phyloP scores from a whole-genome alignment of 1,284 basidiomycete genomes.

The Ceratobasidium sp. region DNA sequence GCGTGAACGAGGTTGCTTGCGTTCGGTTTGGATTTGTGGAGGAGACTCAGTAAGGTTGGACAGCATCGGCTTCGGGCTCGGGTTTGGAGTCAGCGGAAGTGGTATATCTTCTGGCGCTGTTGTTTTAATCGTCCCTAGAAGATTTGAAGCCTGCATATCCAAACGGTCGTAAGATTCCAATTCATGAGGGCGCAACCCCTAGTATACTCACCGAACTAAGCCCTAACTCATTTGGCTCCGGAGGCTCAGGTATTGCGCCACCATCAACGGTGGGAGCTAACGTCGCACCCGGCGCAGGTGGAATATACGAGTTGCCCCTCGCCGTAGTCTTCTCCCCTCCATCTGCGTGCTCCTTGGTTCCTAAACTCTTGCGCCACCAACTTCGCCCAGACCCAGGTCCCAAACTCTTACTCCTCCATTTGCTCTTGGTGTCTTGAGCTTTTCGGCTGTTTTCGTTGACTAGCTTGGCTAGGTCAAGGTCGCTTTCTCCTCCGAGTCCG shows the following conservation, averaged over 20 bases:
- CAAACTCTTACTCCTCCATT: not conserved
- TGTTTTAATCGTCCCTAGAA: too few relatives aligned
- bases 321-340: not conserved
- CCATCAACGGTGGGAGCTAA: slow-evolving; percentile 10
- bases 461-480: slow-evolving; percentile 23
- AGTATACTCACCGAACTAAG: not conserved
- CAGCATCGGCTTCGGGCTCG: not conserved
- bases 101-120: too few relatives aligned
- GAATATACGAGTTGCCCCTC: slow-evolving; percentile 12
- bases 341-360: not conserved
- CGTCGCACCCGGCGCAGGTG: slow-evolving; percentile 5
- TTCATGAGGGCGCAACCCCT: too few relatives aligned
- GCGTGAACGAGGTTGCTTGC: not conserved
- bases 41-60: too few relatives aligned
- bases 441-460: not conserved
- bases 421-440: not conserved
- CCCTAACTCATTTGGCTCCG: not conserved
- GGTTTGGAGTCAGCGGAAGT: not conserved
- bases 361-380: not conserved
- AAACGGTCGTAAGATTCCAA: too few relatives aligned
- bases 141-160: too few relatives aligned
- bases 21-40: not conserved
- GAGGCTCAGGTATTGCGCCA: not conserved
- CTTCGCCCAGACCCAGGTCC: not conserved
- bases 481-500: slow-evolving; percentile 9